Base-by-base conservation (phyloP, 768 basidiomycete genomes). In the Boletus rubropictus region DNA sequence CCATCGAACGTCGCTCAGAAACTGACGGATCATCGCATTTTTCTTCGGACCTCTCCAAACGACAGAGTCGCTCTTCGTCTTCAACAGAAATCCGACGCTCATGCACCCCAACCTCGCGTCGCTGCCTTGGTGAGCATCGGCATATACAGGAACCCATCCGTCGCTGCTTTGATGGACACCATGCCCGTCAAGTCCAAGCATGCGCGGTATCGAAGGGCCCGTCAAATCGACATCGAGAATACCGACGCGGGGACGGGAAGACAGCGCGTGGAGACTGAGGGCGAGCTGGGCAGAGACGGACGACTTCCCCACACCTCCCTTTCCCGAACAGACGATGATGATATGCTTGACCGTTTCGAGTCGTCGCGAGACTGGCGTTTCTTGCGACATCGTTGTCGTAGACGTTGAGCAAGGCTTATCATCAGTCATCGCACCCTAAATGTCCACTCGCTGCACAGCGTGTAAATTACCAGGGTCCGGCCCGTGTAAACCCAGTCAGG, bases 41-140 rank as follows among this genome's bases (percentile, higher is more conserved):
- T 96, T 97, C 75, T 96, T 98, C 39, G 96, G 96, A 0, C 96
- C 96, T 60, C 96, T 72, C 96, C 96, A 99, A 2, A 99, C 90
- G 38, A 99, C 92, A 15, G 89, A 90, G 62, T 98, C 94, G 18
- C 83, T 85, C 61, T 83, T 84, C 61, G 84, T 85, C 71, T 90
- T 89, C 57, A 98, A 68, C 55, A 99, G 71, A 66, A 98, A 97
- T 3, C 92, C 96, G 8, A 98, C 92, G 61, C 89, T 92, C 96
- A 99, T 99, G 66, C 90, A 93, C 11, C 84, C 86, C 49, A 99
- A 64, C 55, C 92, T 72, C 22, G 81, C 81, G 36, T 74, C 74
- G 18, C 75, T 63, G 14, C 82, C 86, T 9, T 59, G 50, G 3
- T 45, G 49, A 1, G 61, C 50, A 67, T 99, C 95, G 3, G 89